phyloP scores from a whole-genome alignment of 805 yeast genomes.

The Nakazawaea ishiwadae region DNA sequence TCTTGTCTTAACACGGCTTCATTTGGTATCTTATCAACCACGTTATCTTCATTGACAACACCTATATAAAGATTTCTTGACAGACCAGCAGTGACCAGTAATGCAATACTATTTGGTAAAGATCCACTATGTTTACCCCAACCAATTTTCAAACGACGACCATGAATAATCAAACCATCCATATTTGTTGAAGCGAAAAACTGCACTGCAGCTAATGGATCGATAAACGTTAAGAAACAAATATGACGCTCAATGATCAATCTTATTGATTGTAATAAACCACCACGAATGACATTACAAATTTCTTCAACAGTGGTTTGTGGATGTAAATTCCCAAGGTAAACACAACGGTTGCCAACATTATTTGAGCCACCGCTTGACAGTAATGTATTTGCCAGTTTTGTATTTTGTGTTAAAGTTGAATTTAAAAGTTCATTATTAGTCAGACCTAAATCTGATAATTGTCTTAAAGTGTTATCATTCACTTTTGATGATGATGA shows the following conservation, averaged over 20 bases:
- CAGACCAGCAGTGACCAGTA: slow-evolving; percentile 71
- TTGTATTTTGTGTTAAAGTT: slow-evolving; percentile 3
- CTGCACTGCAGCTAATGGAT: slow-evolving; percentile 59
- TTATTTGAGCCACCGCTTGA: slow-evolving; percentile 12
- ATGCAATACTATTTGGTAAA: slow-evolving; percentile 45
- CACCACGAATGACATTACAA: slow-evolving; percentile 74
- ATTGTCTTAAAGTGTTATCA: slow-evolving; percentile 11
- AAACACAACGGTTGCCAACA: slow-evolving; percentile 61
- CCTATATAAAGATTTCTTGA: slow-evolving; percentile 77
- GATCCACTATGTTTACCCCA: slow-evolving; percentile 75
- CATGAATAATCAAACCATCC: slow-evolving; percentile 58
- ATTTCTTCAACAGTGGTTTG: slow-evolving; percentile 66
- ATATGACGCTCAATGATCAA: slow-evolving; percentile 46
- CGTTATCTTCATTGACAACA: slow-evolving; percentile 36
- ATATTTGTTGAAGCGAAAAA: slow-evolving; percentile 57
- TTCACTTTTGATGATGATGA: slow-evolving; percentile 8
- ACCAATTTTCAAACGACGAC: slow-evolving; percentile 57
- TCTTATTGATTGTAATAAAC: slow-evolving; percentile 59
- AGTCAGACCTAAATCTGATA: slow-evolving; percentile 10
- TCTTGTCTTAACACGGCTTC: slow-evolving; percentile 52
- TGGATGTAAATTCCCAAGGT: slow-evolving; percentile 62
- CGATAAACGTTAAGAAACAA: slow-evolving; percentile 69
- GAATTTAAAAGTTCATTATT: slow-evolving; percentile 13
- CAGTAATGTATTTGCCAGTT: slow-evolving; percentile 6
- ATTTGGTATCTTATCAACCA: slow-evolving; percentile 31